Evolutionary conservation across 371 early-diverging fungal species (phyloP).

Genomic region (Mortierella sp.): DNA sequence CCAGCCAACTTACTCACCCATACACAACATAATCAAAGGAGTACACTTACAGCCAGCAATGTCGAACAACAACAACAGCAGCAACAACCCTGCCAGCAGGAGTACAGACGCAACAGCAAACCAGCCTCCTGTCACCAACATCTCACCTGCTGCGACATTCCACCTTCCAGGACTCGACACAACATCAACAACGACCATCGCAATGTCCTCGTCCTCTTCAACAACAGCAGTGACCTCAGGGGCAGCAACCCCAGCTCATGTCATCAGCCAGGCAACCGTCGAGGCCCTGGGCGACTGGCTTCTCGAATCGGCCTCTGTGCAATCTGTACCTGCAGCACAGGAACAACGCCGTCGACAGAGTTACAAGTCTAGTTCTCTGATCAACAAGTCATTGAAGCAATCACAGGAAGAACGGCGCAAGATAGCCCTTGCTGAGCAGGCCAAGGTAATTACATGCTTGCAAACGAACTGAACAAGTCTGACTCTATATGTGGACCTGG

Average conservation of each 20-base stretch:
- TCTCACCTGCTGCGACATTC: not conserved
- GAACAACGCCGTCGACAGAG: slow-evolving; percentile 42
- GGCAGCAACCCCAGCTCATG: slow-evolving; percentile 2
- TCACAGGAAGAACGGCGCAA: slow-evolving; percentile 51
- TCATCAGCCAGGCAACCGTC: slow-evolving; percentile 44
- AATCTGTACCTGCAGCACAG: slow-evolving; percentile 26
- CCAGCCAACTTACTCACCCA: not conserved
- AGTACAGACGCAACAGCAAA: not conserved
- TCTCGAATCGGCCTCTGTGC: slow-evolving; percentile 41
- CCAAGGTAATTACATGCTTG: slow-evolving; percentile 50
- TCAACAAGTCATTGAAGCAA: slow-evolving; percentile 50
- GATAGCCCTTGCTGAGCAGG: slow-evolving; percentile 46
- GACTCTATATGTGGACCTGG: no score
- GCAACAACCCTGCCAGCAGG: no score
- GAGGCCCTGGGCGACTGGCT: slow-evolving; percentile 51
- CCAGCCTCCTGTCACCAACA: not conserved
- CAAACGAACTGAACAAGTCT: no score
- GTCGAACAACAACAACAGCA: not conserved
- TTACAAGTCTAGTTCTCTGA: slow-evolving; percentile 39
- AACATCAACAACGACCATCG: no score
- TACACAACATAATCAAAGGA: not conserved
- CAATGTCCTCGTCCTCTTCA: not conserved
- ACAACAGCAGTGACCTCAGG: not conserved
- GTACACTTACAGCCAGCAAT: not conserved
- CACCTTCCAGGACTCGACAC: not conserved